Base-by-base conservation (phyloP, 2,329 filamentous ascomycete genomes). In the Penicillium sp. region DNA sequence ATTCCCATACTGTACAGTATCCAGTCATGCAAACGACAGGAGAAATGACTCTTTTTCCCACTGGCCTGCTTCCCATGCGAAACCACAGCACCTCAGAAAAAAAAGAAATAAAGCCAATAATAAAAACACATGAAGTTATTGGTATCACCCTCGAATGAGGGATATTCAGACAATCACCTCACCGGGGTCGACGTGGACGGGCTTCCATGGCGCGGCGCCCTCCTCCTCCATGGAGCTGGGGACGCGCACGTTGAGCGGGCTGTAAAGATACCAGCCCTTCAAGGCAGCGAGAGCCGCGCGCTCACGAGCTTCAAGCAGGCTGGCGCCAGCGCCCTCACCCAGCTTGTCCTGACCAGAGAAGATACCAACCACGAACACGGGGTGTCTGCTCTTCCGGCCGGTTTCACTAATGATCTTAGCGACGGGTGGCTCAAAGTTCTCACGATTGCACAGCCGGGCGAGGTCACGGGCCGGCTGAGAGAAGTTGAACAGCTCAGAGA, bases 211-310 rank as follows among this genome's bases (percentile, higher is more conserved):
- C 64, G 76, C 76, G 41, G 84, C 83, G 43, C 78, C 80, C 58
- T 83, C 78, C 49, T 80, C 77, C 61, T 88, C 79, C 76, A 83
- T 87, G 58, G 89, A 85, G 68, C 87, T 89, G 23, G 87, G 87
- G 56, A 90, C 78, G 52, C 81, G 80, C 45, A 85, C 81, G 58
- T 83, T 75, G 62, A 82, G 68, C 1, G 94, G 93, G 70, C 86
- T 92, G 78, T 99, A 99, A 48, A 99, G 79, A 74, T 99, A 99
- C 94, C 94, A 99, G 6, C 87, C 81, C 80, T 96, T 95, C 67
- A 99, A 79, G 16, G 91, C 86, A 58, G 88, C 86, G 66, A 95
- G 92, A 34, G 89, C 85, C 18, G 94, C 94, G 70, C 89, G 83
- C 58, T 83, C 81, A 58, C 90, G 84, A 29, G 89, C 93, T 65